These are phyloP conservation scores for Plasmodium reichenowi DNA, from an alignment of 169 alveolate genomes.

Conservation along the genomic window DNA sequence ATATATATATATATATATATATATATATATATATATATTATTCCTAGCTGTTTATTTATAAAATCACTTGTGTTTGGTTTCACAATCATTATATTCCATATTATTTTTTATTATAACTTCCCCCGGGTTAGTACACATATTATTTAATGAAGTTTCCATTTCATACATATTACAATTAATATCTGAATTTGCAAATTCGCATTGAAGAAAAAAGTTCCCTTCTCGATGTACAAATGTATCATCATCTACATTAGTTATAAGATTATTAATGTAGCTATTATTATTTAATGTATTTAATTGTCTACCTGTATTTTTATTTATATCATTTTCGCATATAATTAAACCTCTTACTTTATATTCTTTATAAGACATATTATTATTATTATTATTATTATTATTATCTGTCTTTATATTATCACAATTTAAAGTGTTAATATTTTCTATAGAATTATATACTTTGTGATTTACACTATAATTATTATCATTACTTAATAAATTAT, in stretches of 20 bases:
- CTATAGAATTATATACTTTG: not conserved
- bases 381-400: slow-evolving; percentile 27
- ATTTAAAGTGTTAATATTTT: not conserved
- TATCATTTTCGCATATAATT: slow-evolving; percentile 17
- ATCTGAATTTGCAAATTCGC: slow-evolving; percentile 67
- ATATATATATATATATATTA: not conserved
- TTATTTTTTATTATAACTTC: slow-evolving; percentile 3
- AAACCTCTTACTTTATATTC: slow-evolving; percentile 13
- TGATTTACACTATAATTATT: not conserved
- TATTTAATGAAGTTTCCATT: slow-evolving; percentile 51
- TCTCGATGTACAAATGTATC: slow-evolving; percentile 62
- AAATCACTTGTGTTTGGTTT: no score
- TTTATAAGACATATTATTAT: slow-evolving; percentile 15
- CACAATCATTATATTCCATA: not conserved
- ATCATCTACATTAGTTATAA: slow-evolving; percentile 73
- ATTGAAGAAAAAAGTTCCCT: slow-evolving; percentile 67
- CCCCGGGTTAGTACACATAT: slow-evolving; percentile 22
- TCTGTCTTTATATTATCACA: slow-evolving; percentile 24
- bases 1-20: not conserved
- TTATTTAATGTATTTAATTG: slow-evolving; percentile 55
- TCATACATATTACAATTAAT: slow-evolving; percentile 53
- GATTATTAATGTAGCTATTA: slow-evolving; percentile 69
- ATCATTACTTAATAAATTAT: not conserved
- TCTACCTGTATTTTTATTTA: slow-evolving; percentile 17
- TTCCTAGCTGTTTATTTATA: not conserved